Evolutionary conservation across 352 stramenopile species (phyloP).

Genomic region (Aphanomyces astaci): DNA sequence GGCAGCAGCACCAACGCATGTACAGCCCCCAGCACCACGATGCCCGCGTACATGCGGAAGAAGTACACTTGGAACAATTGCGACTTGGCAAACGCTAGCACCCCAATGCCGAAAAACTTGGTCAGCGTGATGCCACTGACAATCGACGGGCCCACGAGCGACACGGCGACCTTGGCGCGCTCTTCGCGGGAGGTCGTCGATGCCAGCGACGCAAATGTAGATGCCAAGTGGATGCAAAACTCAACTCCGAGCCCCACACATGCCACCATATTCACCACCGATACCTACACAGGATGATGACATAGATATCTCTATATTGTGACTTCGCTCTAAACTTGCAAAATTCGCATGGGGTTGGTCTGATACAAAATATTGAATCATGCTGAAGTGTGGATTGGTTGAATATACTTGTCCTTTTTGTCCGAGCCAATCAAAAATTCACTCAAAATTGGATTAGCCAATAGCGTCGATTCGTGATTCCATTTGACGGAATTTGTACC

Average conservation of each 20-base stretch:
- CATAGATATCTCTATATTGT: background rate
- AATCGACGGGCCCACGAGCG: constrained; percentile 67
- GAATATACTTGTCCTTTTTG: too few species aligned
- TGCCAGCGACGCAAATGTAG: constrained; percentile 68
- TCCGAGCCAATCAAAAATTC: too few species aligned
- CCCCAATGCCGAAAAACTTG: constrained; percentile 85
- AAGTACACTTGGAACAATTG: constrained; percentile 90
- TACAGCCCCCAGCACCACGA: constrained; percentile 81
- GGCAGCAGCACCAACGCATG: constrained; percentile 74
- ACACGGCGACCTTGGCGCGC: constrained; percentile 65
- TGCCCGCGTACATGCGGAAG: constrained; percentile 89
- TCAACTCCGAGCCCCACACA: constrained; percentile 82
- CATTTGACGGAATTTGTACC: too few species aligned
- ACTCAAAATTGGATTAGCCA: too few species aligned
- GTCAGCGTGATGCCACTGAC: constrained; percentile 89
- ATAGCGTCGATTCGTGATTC: too few species aligned
- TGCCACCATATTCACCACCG: constrained; percentile 84
- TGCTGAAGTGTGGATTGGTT: too few species aligned
- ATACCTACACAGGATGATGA: constrained; percentile 31
- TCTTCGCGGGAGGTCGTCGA: constrained; percentile 30
- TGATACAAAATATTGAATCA: too few species aligned
- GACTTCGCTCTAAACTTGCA: background rate
- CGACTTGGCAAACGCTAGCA: constrained; percentile 84
- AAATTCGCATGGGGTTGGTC: too few species aligned
- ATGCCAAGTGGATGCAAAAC: constrained; percentile 82